Evolutionary conservation across 2,329 filamentous ascomycete species (phyloP).

Genomic region (Colletotrichum euphorbiae): DNA sequence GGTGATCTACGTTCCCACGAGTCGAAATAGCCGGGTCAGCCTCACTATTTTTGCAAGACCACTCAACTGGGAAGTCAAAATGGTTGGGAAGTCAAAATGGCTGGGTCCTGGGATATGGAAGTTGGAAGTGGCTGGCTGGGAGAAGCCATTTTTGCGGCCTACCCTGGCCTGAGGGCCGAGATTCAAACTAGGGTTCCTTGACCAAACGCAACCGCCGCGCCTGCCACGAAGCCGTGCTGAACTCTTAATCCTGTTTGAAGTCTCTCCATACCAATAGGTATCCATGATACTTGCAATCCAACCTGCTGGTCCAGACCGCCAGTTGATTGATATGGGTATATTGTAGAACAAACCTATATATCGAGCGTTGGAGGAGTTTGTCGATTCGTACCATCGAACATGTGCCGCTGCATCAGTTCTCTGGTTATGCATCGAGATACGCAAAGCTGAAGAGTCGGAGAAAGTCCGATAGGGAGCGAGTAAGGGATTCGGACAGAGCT

Average conservation of each 20-base stretch:
- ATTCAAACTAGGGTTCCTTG: conserved; percentile 15
- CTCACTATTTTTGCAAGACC: neutral
- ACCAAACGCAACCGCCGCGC: neutral
- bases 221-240: neutral
- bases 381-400: conserved; percentile 3
- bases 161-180: neutral
- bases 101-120: neutral
- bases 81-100: neutral
- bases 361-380: neutral
- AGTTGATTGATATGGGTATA: neutral
- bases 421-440: neutral
- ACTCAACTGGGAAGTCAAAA: neutral
- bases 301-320: conserved; percentile 15
- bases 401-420: conserved; percentile 9
- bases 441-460: neutral
- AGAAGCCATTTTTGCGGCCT: conserved; percentile 1
- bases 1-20: conserved; percentile 20
- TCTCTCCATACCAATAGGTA: neutral
- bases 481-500: neutral
- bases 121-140: neutral
- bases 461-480: neutral
- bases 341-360: neutral
- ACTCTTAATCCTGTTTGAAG: neutral
- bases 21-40: conserved; percentile 20
- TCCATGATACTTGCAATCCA: neutral